phyloP scores from a whole-genome alignment of 257 asterid species.

The Solanum raphanifolium region DNA sequence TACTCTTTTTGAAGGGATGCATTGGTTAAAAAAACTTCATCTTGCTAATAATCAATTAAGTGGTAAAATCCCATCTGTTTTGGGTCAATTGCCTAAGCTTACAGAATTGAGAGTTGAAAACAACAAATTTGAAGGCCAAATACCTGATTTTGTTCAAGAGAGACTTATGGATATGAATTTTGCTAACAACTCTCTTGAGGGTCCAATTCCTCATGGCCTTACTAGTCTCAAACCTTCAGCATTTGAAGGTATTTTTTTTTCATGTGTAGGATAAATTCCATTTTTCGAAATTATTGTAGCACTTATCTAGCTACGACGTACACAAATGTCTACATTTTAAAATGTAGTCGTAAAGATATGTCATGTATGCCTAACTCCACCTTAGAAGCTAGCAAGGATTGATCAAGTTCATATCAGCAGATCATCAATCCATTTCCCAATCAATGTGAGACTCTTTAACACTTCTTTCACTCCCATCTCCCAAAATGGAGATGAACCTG shows the following conservation, averaged over 20 bases:
- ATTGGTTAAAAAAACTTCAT: conserved; percentile 43
- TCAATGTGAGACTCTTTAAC: not conserved
- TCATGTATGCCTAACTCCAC: not conserved
- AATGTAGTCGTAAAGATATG: not conserved
- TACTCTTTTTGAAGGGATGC: conserved; percentile 28
- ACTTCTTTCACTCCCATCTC: not conserved
- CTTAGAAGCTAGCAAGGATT: not conserved
- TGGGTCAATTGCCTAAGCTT: conserved; percentile 31
- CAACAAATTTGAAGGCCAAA: conserved; percentile 35
- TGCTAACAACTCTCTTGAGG: conserved; percentile 39
- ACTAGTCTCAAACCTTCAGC: conserved; percentile 18
- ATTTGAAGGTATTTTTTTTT: conserved; percentile 26
- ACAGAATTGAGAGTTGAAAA: conserved; percentile 34
- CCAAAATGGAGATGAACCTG: not conserved
- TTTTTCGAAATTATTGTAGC: not conserved
- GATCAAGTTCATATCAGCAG: not conserved
- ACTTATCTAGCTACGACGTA: not conserved
- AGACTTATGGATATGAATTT: conserved; percentile 16
- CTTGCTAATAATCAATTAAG: conserved; percentile 30
- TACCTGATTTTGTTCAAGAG: conserved; percentile 29
- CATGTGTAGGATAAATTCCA: not conserved
- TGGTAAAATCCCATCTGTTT: conserved; percentile 31
- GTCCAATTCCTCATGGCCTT: conserved; percentile 37
- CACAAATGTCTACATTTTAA: not conserved
- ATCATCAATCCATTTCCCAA: not conserved